Base-by-base conservation (phyloP, 1,284 basidiomycete species). In the Melanopsichium pennsylvanicum region DNA sequence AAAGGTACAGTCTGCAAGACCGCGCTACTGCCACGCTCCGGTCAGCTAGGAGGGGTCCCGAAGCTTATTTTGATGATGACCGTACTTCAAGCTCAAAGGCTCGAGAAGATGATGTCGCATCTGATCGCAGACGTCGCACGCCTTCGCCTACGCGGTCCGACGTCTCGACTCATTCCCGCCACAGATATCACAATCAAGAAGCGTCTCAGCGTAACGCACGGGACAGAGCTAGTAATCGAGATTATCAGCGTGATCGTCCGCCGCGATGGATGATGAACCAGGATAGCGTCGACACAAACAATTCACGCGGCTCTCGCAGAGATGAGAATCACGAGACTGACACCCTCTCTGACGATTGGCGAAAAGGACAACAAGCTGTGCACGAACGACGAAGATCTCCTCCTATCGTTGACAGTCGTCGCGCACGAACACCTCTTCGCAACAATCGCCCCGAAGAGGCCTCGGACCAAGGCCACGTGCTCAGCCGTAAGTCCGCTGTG, bases 261-360 rank as follows among this genome's bases (percentile, higher is more conserved):
- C 41, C 60, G 34, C 60, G 60, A 2, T 63, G 60, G 60, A 56
- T 48, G 25, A 27, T 63, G 11, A 36, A 56, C 44, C 43, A 57
- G 32, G 19, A 21, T n/a, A 38, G 36, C 11, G 31, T 35, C 22
- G 22, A 35, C 26, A 33, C 41, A 15, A 6, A 13, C 5, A 36
- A 43, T 16, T 38, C 22, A 19, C 27, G 39, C 12, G 29, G 23
- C 32, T 13, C 26, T 22, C 36, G 41, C 26, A 9, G n/a, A 5
- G 29, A 38, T 9, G 19, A 31, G 21, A 44, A 44, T 12, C 34
- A 44, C 1, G 60, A 36, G 18, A 19, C 11, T 13, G 39, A 42
- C 22, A 29, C 18, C 9, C 2, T 19, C 12, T 9, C 7, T 33
- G 25, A 45, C 4, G 18, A 35, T 18, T 34, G 43, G 2, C 48